These are phyloP conservation scores for Trichoderma reesei DNA, from an alignment of 495 filamentous ascomycete species.

Conservation along the genomic window DNA sequence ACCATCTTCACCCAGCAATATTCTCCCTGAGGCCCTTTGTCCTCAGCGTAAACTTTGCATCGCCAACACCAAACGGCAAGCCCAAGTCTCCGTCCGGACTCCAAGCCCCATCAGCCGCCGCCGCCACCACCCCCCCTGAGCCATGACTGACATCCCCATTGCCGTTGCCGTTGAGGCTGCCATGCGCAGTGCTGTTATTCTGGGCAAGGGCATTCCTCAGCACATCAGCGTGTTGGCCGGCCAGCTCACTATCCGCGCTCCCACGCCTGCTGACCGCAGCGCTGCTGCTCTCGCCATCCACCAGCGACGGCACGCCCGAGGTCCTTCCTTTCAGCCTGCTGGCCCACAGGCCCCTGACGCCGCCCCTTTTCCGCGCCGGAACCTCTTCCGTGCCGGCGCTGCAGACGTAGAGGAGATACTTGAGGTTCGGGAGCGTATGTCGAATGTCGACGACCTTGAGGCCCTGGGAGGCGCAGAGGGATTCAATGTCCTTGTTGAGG, in stretches of 20 bases:
- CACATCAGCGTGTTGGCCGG: constrained; percentile 27
- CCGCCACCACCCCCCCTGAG: neutral
- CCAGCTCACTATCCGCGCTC: constrained; percentile 36
- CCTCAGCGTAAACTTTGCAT: constrained; percentile 29
- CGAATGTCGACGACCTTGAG: constrained; percentile 75
- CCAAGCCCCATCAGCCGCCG: neutral
- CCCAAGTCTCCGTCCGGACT: constrained; percentile 12
- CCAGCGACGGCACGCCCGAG: neutral
- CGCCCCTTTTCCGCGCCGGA: constrained; percentile 67
- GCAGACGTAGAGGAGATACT: constrained; percentile 81
- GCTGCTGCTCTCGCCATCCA: constrained; percentile 26
- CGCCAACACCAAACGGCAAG: constrained; percentile 31
- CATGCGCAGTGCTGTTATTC: constrained; percentile 15
- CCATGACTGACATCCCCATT: constrained; percentile 2
- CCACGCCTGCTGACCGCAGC: constrained; percentile 36
- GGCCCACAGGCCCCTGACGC: constrained; percentile 55
- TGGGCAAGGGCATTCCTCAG: constrained; percentile 24
- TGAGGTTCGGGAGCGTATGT: constrained; percentile 85
- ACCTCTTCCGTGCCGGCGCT: constrained; percentile 69
- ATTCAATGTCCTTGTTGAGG: constrained; percentile 87
- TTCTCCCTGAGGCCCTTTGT: constrained; percentile 41
- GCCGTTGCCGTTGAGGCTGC: constrained; percentile 1
- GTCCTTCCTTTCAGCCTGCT: constrained; percentile 24
- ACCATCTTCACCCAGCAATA: constrained; percentile 18
- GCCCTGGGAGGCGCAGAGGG: constrained; percentile 63